These are phyloP conservation scores for Plasmodiophora brassicae DNA, from an alignment of 208 protist genomes.

Conservation along the genomic window DNA sequence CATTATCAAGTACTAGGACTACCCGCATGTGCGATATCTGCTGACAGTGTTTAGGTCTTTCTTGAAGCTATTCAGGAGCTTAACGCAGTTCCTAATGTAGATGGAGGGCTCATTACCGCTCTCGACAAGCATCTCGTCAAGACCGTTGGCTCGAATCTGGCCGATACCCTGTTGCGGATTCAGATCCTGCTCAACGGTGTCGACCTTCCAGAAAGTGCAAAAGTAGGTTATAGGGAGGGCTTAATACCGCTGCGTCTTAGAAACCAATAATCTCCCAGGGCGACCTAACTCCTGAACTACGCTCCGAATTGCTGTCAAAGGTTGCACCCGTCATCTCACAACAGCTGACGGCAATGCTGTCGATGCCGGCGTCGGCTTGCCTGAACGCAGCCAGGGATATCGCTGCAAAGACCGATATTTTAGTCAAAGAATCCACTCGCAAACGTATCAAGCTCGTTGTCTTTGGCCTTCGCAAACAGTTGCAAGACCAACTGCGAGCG, in stretches of 20 bases:
- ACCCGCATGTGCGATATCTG: not conserved
- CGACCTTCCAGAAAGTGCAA: not conserved
- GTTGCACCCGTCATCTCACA: too few species aligned
- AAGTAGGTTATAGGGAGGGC: too few species aligned
- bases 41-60: too few species aligned
- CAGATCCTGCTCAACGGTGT: not conserved
- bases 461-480: not conserved
- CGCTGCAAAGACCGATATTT: not conserved
- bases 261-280: too few species aligned
- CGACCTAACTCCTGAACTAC: too few species aligned
- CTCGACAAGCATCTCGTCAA: not conserved
- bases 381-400: too few species aligned
- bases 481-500: not conserved
- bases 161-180: not conserved
- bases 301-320: too few species aligned
- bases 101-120: not conserved
- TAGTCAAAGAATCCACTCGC: not conserved
- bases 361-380: too few species aligned
- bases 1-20: conserved; percentile 3
- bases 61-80: not conserved
- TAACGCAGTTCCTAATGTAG: not conserved
- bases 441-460: not conserved
- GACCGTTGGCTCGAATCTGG: not conserved
- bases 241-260: too few species aligned
- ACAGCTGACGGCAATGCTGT: too few species aligned